Evolutionary conservation across 139 green algal genomes (phyloP), one percentile per base, ranked within the genome.

Genomic region (Tetradesmus obliquus): DNA sequence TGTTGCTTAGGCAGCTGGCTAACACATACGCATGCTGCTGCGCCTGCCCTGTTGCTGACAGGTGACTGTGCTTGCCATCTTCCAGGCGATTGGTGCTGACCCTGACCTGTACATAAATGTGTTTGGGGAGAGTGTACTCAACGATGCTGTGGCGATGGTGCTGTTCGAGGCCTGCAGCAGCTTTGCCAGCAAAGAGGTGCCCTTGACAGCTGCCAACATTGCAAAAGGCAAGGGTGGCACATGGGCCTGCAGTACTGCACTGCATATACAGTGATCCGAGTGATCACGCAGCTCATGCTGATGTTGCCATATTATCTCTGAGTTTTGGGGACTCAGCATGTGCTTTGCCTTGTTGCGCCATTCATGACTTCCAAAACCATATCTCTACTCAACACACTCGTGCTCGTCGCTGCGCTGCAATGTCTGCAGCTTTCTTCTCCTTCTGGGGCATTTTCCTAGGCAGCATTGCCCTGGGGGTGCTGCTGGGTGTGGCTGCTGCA

Each of bases 81-180:
- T 97, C 79, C 66, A 94, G 79, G 53, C 82, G 13, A 92, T 97
- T 4, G 66, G 93, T 45, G 97, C 94, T 12, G 82, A 97, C 60
- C 83, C 90, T 32, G 92, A 98, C 55, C 92, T 98, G 58, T 97
- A 98, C 93, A 95, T 95, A 60, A 93, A 98, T 55, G 97, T 98
- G 58, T 98, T 98, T 91, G 97, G 97, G 3, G 97, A 98, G 92
- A 95, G 86, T 53, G 96, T 98, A 62, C 91, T 98, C 0, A 98
- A 98, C 87, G 97, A 98, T 81, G 97, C 97, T 4, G 95, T 97
- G 71, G 96, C 95, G 12, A 96, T 98, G 91, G 96, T 98, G 92
- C 92, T 98, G 55, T 98, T 96, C 76, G 88, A 93, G 57, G 95
- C 95, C 32, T 90, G 97, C 66, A 54, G 55, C 60, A 92, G 54